These are phyloP conservation scores for Magnolia changhungtana DNA, from an alignment of 164 flowering plant species.

Conservation along the genomic window DNA sequence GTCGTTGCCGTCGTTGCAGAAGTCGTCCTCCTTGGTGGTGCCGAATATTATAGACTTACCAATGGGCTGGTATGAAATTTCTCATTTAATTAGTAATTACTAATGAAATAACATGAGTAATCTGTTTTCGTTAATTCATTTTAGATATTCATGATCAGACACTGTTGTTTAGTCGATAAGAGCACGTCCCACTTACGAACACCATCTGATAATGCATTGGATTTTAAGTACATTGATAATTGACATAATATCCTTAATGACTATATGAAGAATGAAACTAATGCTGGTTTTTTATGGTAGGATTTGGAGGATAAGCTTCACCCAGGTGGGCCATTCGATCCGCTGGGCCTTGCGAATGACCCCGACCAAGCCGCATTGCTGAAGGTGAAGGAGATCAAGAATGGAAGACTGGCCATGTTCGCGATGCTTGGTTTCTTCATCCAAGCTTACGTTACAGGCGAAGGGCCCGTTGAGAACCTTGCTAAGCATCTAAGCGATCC, in stretches of 20 bases:
- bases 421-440: conserved; percentile 94
- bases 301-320: conserved; percentile 88
- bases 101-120: background rate
- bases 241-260: too few species aligned
- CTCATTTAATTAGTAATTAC: background rate
- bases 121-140: too few species aligned
- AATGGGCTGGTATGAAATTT: conserved; percentile 69
- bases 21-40: conserved; percentile 90
- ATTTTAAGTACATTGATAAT: too few species aligned
- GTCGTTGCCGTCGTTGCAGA: conserved; percentile 80
- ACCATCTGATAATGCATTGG: background rate
- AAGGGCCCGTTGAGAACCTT: conserved; percentile 96
- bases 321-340: conserved; percentile 96
- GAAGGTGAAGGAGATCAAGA: conserved; percentile 99
- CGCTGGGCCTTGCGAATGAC: conserved; percentile 79
- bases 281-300: conserved; percentile 21
- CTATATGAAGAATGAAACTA: background rate
- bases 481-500: conserved; percentile 90
- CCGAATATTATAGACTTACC: conserved; percentile 95
- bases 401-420: conserved; percentile 98
- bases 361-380: conserved; percentile 86
- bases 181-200: too few species aligned
- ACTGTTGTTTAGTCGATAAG: too few species aligned
- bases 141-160: too few species aligned
- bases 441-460: conserved; percentile 95